Base-by-base conservation (phyloP, 768 basidiomycete species). In the Solioccasus polychromus region DNA sequence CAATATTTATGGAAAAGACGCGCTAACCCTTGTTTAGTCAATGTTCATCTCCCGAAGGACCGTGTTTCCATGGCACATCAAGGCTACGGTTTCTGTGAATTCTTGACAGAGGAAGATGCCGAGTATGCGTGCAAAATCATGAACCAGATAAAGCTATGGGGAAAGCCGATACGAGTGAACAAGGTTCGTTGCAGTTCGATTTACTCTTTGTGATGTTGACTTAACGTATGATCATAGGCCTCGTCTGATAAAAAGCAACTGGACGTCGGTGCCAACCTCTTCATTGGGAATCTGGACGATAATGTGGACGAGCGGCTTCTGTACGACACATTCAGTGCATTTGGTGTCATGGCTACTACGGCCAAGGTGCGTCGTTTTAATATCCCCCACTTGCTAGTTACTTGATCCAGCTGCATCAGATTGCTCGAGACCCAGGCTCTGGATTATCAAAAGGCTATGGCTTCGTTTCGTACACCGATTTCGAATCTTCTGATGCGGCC, bases 81-180 rank as follows among this genome's bases (percentile, higher is more conserved):
- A 71, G 96, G 96, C 37, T 99, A 97, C 70, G 96, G 96, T 31
- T 99, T 99, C 72, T 97, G 95, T 79, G 96, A 99, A 75, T 98
- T 99, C 68, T 73, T 95, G 69, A 93, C 93, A 30, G 94, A 98
- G 73, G 94, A 96, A 67, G 96, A 98, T 71, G 93, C 96, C 51
- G 96, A 99, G 70, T 99, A 99, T 68, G 95, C 93, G 47, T 97
- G 95, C 79, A 96, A 97, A 77, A 97, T 98, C 58, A 97, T 98
- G 95, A 99, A 99, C 66, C 95, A 97, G 76, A 98, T 99, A 65
- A 99, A 99, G 69, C 69, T 99, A 42, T 99, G 89, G 82, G 96
- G 96, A 20, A 98, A 98, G 64, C 96, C 96, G 25, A 96, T 99
- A 48, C 79, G 96, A 54, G 95, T 99, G 53, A 98, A 97, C 78